phyloP scores from a whole-genome alignment of 495 filamentous ascomycete species.

The Penicillium arizonense region DNA sequence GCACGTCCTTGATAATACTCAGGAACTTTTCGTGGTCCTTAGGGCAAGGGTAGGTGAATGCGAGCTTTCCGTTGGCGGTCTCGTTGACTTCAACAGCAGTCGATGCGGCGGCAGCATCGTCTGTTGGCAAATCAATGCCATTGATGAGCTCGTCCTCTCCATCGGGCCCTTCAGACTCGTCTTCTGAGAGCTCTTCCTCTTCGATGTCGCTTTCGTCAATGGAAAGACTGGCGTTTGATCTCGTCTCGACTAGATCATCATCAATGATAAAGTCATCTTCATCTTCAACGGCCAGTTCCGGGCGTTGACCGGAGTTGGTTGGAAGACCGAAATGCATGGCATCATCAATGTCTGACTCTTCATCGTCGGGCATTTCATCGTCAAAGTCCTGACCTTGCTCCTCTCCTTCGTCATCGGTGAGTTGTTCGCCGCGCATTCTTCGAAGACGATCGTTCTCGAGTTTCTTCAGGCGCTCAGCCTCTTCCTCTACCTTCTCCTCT shows the following conservation, averaged over 20 bases:
- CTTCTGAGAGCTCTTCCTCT: slow-evolving; percentile 44
- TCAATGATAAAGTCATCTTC: slow-evolving; percentile 93
- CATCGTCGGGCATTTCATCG: slow-evolving; percentile 34
- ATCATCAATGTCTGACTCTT: slow-evolving; percentile 47
- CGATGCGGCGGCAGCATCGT: slow-evolving; percentile 17
- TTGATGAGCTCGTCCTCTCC: slow-evolving; percentile 48
- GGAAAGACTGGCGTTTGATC: slow-evolving; percentile 53
- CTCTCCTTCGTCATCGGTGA: slow-evolving; percentile 44
- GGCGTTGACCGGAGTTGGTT: slow-evolving; percentile 26
- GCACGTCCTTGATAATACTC: slow-evolving; percentile 55
- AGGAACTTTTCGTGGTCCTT: slow-evolving; percentile 72
- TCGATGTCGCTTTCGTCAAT: slow-evolving; percentile 54
- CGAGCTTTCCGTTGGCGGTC: slow-evolving; percentile 52
- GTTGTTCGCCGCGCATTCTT: slow-evolving; percentile 45
- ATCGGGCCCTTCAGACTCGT: slow-evolving; percentile 50
- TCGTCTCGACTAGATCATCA: slow-evolving; percentile 69
- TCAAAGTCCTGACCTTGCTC: slow-evolving; percentile 47
- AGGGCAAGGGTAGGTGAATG: slow-evolving; percentile 84
- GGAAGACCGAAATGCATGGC: slow-evolving; percentile 56
- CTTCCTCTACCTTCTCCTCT: slow-evolving; percentile 78
- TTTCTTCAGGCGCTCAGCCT: slow-evolving; percentile 68
- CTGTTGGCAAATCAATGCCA: slow-evolving; percentile 31
- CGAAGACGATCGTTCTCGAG: slow-evolving; percentile 71
- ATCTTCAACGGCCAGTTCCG: slow-evolving; percentile 65
- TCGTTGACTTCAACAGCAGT: slow-evolving; percentile 27